Evolutionary conservation across 129 eudicot genomes (phyloP).

Genomic region (Flaveria sonorensis): DNA sequence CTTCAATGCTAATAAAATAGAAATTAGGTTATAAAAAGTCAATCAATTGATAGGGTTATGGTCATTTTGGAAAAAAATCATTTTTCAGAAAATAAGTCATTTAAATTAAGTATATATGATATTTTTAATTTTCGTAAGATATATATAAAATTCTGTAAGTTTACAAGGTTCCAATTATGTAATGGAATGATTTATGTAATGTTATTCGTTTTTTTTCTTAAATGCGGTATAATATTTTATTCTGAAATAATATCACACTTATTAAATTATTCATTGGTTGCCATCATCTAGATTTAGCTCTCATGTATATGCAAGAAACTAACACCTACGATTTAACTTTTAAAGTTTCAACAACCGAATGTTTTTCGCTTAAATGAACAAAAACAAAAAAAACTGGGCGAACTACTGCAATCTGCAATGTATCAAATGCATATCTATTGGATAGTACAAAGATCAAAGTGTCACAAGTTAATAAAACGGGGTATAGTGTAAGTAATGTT

Average conservation of each 20-base stretch:
- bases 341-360: neutral
- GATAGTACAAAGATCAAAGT: neutral
- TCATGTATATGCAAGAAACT: neutral
- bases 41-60: too few species aligned
- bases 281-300: neutral
- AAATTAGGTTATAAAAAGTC: too few species aligned
- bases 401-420: conserved; percentile 7
- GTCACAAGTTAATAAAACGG: neutral
- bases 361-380: neutral
- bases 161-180: too few species aligned
- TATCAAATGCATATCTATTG: conserved; percentile 10
- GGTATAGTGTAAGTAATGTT: neutral
- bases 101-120: too few species aligned
- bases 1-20: too few species aligned
- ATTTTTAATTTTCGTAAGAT: too few species aligned
- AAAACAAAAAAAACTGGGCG: conserved; percentile 7
- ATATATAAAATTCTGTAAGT: too few species aligned
- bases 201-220: too few species aligned
- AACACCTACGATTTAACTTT: neutral
- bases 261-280: neutral
- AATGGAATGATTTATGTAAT: too few species aligned
- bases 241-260: neutral
- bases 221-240: neutral
- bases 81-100: too few species aligned
- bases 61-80: too few species aligned